These are phyloP conservation scores for Silene noctiflora DNA, from an alignment of 179 eudicot genomes.

Conservation along the genomic window DNA sequence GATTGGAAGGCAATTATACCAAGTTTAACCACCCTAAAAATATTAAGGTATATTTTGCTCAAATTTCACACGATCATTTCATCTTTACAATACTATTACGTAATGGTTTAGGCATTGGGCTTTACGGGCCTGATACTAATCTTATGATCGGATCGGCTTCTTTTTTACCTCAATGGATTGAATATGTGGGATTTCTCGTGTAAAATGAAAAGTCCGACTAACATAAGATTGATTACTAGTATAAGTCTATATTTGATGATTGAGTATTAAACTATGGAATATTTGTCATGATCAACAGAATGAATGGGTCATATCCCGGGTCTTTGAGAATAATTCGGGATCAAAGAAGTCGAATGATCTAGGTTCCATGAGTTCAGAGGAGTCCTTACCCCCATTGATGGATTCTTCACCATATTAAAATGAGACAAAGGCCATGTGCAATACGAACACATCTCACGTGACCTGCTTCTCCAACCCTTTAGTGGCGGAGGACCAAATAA, in stretches of 20 bases:
- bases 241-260: no score
- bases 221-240: no score
- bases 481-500: conserved; percentile 30
- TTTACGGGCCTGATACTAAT: no score
- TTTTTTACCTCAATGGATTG: no score
- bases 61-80: no score
- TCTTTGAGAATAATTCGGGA: conserved; percentile 52
- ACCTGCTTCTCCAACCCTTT: conserved; percentile 57
- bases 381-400: conserved; percentile 49
- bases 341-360: conserved; percentile 44
- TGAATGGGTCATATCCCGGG: conserved; percentile 70
- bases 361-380: conserved; percentile 22
- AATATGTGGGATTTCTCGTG: no score
- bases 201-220: no score
- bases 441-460: conserved; percentile 33
- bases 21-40: conserved; percentile 5
- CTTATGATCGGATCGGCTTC: no score
- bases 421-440: conserved; percentile 14
- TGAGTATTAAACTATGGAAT: no score
- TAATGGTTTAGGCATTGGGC: no score
- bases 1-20: conserved; percentile 55
- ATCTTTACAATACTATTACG: no score
- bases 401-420: conserved; percentile 38
- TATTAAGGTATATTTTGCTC: no score
- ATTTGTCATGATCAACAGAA: conserved; percentile 36